Evolutionary conservation across 352 stramenopile species (phyloP).

Genomic region (Aphanomyces astaci): DNA sequence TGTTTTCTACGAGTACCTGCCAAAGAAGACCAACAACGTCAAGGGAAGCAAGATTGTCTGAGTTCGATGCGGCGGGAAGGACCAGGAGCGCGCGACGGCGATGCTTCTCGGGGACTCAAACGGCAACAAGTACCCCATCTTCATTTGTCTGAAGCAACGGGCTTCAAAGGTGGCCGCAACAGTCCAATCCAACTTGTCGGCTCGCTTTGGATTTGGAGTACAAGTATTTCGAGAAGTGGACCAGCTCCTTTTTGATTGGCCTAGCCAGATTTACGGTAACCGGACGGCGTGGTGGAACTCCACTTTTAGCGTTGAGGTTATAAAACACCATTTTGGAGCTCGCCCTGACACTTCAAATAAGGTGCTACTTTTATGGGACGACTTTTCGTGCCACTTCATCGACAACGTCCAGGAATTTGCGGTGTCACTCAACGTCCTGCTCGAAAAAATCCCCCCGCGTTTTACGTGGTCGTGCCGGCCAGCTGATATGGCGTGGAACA

Average conservation of each 20-base stretch:
- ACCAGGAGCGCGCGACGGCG: no score
- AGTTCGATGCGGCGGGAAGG: no score
- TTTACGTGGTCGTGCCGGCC: conserved; percentile 26
- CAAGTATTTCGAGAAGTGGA: conserved; percentile 25
- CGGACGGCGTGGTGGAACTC: conserved; percentile 28
- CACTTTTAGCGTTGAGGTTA: conserved; percentile 24
- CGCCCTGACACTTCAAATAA: conserved; percentile 9
- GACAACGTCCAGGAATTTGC: conserved; percentile 25
- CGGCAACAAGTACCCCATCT: no score
- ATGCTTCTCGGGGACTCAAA: no score
- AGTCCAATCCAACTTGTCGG: not conserved
- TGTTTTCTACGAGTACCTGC: no score
- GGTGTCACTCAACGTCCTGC: conserved; percentile 22
- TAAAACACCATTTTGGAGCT: conserved; percentile 34
- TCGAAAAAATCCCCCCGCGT: conserved; percentile 25
- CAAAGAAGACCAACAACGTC: no score
- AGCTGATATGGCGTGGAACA: conserved; percentile 28
- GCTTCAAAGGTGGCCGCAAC: not conserved
- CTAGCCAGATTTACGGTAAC: conserved; percentile 26
- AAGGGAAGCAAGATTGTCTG: no score
- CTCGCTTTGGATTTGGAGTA: conserved; percentile 24
- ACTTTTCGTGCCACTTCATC: conserved; percentile 27
- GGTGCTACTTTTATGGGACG: conserved; percentile 29
- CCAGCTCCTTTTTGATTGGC: not conserved
- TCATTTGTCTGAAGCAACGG: no score